A percentile compares a stretch with the other conserved stretches of the same genome.
phyloP scores from a whole-genome alignment of 345 rosid species.

The Eucalyptus curtisii region DNA sequence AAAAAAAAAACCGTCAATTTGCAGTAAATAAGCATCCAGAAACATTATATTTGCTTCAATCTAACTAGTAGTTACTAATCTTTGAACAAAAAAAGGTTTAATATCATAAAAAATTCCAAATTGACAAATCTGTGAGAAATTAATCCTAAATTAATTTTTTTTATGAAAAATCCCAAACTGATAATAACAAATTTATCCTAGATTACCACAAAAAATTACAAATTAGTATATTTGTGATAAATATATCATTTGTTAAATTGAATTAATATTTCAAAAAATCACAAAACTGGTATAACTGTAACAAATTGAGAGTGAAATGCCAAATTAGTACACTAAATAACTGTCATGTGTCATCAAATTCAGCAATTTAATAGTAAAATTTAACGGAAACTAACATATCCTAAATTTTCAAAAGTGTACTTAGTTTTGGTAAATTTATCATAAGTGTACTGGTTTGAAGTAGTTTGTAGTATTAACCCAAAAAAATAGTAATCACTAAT shows the following conservation, averaged over 20 bases:
- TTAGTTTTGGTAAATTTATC: too few relatives aligned
- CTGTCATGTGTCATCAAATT: rapidly evolving
- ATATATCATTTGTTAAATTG: rapidly evolving
- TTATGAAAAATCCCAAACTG: too few relatives aligned
- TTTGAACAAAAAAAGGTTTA: too few relatives aligned
- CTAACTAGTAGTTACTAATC: not conserved
- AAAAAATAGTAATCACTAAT: not conserved
- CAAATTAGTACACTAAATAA: too few relatives aligned
- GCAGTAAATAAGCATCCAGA: not conserved
- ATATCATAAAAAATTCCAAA: too few relatives aligned
- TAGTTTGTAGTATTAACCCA: too few relatives aligned
- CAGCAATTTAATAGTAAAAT: rapidly evolving
- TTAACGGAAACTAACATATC: rapidly evolving
- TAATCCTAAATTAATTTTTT: rapidly evolving
- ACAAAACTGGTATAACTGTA: rapidly evolving
- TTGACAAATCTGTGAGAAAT: rapidly evolving
- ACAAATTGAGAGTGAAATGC: too few relatives aligned
- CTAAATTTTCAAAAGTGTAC: rapidly evolving
- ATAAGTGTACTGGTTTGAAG: rapidly evolving
- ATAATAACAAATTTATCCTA: too few relatives aligned
- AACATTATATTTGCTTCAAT: not conserved
- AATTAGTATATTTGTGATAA: too few relatives aligned
- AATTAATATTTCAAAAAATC: too few relatives aligned
- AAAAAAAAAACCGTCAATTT: not conserved
- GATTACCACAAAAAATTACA: too few relatives aligned